Base-by-base conservation (phyloP, 768 basidiomycete genomes). In the Myochromella boudieri region DNA sequence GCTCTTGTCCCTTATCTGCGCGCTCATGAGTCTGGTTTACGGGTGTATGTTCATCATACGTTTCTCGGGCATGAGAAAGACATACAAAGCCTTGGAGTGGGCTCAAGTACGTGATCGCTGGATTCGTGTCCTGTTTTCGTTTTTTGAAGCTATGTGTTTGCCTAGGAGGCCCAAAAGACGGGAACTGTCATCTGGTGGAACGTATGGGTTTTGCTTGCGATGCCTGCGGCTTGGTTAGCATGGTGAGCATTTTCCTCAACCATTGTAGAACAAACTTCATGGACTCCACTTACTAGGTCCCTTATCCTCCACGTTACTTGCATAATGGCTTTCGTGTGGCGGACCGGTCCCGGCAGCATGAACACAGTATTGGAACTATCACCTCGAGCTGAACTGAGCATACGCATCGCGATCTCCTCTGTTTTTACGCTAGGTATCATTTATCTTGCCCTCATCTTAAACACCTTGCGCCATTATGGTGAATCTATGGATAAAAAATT, bases 11-110 rank as follows among this genome's bases (percentile, higher is more conserved):
- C 64, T 88, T n/a, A 68, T 81, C 0, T 85, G 77, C 25, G 81
- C 83, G 3, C 55, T 87, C 48, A 81, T 87, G 78, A 87, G 84
- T 53, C 67, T 88, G 15, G 75, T 76, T 3, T 89, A 80, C 56
- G 86, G 86, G 0, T 86, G 87, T 52, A 73, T 85, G 42, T 89
- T 84, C 61, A 87, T 85, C 10, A 69, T 88, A 14, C 70, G 84
- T 18, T 88, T 88, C 48, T 77, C 78, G 6, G 79, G 76, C 0
- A 88, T 89, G 86, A 71, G 78, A 29, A 83, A 73, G 50, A 85
- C 87, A 80, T 71, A 80, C 54, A 78, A 80, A 48, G 87, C 87
- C 1, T 78, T 81, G 3, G 73, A 77, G 40, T 89, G 85, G 83
- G 84, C 85, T 11, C 81, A 87, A 65, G 84, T 83, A 54, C 24